phyloP scores from a whole-genome alignment of 345 rosid genomes.

The Cardiospermum halicacabum region DNA sequence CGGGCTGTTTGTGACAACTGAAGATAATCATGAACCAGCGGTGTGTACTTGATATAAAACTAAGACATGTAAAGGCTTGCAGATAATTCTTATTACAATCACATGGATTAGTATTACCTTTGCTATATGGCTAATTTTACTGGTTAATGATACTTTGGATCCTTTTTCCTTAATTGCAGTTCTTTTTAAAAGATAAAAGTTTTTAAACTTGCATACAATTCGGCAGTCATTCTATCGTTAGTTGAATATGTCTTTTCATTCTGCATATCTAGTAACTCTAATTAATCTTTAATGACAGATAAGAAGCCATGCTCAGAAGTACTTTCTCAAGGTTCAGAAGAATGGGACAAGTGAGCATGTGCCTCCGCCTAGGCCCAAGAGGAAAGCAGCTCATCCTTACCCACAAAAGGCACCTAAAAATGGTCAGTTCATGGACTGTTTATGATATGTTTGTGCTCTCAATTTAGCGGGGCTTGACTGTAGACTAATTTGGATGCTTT shows the following conservation, averaged over 20 bases:
- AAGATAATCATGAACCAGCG: not conserved
- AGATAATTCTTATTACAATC: not conserved
- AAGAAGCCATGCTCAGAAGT: constrained; percentile 95
- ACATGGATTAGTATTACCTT: not conserved
- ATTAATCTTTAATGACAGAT: constrained; percentile 50
- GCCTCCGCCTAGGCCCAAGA: constrained; percentile 95
- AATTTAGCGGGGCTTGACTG: constrained; percentile 11
- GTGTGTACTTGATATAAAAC: not conserved
- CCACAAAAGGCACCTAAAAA: constrained; percentile 85
- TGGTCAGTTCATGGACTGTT: constrained; percentile 29
- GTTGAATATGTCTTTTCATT: not conserved
- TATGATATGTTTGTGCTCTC: not conserved
- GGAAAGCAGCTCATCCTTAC: constrained; percentile 90
- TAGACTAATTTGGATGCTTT: constrained; percentile 15
- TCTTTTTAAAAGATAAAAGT: too few relatives aligned
- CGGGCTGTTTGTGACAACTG: not conserved
- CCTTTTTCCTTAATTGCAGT: not conserved
- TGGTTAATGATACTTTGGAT: not conserved
- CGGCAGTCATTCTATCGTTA: not conserved
- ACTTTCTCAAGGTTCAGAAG: constrained; percentile 89
- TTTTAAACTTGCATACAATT: not conserved
- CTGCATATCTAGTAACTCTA: constrained; percentile 9
- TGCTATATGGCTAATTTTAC: not conserved
- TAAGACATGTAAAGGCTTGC: not conserved
- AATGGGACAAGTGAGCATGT: constrained; percentile 78